These are phyloP conservation scores for Corylus americana DNA, from an alignment of 306 rosid genomes.

Conservation along the genomic window DNA sequence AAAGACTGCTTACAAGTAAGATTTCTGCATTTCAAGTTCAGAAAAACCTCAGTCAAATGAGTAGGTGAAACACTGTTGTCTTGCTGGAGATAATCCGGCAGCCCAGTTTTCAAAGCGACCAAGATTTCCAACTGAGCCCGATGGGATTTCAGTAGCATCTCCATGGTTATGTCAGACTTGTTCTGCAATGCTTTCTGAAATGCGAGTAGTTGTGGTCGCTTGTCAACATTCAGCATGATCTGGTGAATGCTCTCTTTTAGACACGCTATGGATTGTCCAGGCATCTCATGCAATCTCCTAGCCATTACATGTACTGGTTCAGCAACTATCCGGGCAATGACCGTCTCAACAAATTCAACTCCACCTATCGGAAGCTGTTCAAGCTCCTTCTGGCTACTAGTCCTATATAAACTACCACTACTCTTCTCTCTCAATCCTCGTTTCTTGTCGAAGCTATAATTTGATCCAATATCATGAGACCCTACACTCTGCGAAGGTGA, in stretches of 20 bases:
- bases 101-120: slow-evolving; percentile 82
- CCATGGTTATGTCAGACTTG: slow-evolving; percentile 75
- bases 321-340: slow-evolving; percentile 65
- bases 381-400: slow-evolving; percentile 67
- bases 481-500: slow-evolving; percentile 86
- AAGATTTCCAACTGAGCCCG: slow-evolving; percentile 77
- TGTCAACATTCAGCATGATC: slow-evolving; percentile 66
- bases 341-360: slow-evolving; percentile 64
- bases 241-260: slow-evolving; percentile 73
- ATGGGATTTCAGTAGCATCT: slow-evolving; percentile 66
- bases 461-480: slow-evolving; percentile 86
- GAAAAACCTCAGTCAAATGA: slow-evolving; percentile 84
- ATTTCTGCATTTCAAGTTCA: slow-evolving; percentile 75
- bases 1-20: slow-evolving; percentile 61
- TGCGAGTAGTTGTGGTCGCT: slow-evolving; percentile 53
- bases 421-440: slow-evolving; percentile 60
- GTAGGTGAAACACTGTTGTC: slow-evolving; percentile 49
- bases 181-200: slow-evolving; percentile 73
- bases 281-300: slow-evolving; percentile 76
- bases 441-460: slow-evolving; percentile 73
- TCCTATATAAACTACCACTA: slow-evolving; percentile 71
- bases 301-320: slow-evolving; percentile 78
- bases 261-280: slow-evolving; percentile 44
- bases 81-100: slow-evolving; percentile 59
- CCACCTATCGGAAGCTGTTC: slow-evolving; percentile 62